These are phyloP conservation scores for Euclidium syriacum DNA, from an alignment of 345 rosid genomes.

Conservation along the genomic window DNA sequence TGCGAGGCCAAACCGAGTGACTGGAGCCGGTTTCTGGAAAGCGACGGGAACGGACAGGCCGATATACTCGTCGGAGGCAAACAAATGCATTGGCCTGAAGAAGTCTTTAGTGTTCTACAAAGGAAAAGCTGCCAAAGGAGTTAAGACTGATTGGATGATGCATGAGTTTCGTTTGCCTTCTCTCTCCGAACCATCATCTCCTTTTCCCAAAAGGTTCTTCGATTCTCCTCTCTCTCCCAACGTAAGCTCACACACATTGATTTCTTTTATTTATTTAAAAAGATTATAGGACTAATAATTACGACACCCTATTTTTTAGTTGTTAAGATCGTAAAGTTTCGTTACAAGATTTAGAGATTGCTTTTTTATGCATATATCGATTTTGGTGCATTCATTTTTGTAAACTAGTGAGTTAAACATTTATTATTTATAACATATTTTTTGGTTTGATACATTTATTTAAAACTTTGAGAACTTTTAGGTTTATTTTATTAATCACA, in stretches of 20 bases:
- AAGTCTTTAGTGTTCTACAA: constrained; percentile 87
- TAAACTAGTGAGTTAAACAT: not conserved
- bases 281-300: not conserved
- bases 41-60: constrained; percentile 95
- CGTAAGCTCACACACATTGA: constrained; percentile 30
- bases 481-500: not conserved
- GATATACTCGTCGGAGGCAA: constrained; percentile 69
- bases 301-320: not conserved
- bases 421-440: not conserved
- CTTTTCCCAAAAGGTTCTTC: constrained; percentile 38
- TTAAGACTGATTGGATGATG: constrained; percentile 98
- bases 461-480: not conserved
- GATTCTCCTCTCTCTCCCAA: constrained; percentile 55
- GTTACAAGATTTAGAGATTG: not conserved
- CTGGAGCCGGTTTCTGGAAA: constrained; percentile 90
- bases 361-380: not conserved
- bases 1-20: constrained; percentile 80
- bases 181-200: constrained; percentile 40
- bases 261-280: not conserved
- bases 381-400: not conserved
- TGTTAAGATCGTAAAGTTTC: not conserved
- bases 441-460: not conserved
- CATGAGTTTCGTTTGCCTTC: constrained; percentile 91
- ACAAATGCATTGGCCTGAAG: constrained; percentile 81
- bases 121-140: constrained; percentile 89